phyloP scores from a whole-genome alignment of 805 yeast genomes.

The Starmerella scarabaei region DNA sequence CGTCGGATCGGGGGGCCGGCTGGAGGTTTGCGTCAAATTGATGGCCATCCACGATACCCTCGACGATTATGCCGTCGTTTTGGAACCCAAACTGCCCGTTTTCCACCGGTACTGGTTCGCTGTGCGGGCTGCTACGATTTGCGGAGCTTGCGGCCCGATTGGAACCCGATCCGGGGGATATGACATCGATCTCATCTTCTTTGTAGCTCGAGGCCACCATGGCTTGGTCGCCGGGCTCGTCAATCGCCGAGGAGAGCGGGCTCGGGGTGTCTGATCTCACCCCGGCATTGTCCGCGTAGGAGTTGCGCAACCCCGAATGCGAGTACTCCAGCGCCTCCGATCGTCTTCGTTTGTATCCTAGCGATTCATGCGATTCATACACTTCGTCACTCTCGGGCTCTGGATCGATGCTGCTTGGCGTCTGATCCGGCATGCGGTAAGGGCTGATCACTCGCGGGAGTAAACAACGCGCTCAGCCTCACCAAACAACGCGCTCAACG shows the following conservation, averaged over 20 bases:
- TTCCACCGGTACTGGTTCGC: too few species aligned
- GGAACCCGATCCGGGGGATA: not conserved
- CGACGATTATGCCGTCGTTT: too few species aligned
- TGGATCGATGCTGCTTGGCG: conserved; percentile 13
- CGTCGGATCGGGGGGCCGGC: not conserved
- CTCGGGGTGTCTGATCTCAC: not conserved
- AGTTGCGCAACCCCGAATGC: not conserved
- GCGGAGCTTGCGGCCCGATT: not conserved
- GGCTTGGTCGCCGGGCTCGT: not conserved
- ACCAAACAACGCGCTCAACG: too few species aligned
- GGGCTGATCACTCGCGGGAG: too few species aligned
- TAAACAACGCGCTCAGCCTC: too few species aligned
- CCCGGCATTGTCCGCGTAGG: too few species aligned
- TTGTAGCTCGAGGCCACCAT: not conserved
- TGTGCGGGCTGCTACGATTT: not conserved
- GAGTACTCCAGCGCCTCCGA: conserved; percentile 1
- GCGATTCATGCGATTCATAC: conserved; percentile 13
- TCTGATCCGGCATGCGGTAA: not conserved
- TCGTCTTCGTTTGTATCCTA: conserved; percentile 5
- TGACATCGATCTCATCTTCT: not conserved
- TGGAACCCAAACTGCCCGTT: too few species aligned
- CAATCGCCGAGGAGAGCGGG: not conserved
- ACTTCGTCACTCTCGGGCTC: conserved; percentile 1
- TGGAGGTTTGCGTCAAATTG: not conserved
- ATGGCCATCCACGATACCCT: not conserved